These are phyloP conservation scores for Nephelium lappaceum DNA, from an alignment of 345 rosid species.

Conservation along the genomic window DNA sequence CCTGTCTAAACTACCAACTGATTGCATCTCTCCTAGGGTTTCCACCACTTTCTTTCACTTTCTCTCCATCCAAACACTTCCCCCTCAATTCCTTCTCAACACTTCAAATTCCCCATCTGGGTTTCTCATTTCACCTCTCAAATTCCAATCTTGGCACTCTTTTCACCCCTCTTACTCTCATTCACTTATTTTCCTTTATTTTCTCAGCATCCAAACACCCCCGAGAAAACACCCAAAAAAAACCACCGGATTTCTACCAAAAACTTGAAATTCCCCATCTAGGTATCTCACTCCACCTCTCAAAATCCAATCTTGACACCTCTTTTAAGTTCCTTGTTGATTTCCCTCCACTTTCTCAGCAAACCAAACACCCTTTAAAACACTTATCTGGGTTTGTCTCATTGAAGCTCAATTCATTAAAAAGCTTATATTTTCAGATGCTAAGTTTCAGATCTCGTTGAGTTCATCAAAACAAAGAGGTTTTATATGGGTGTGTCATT, in stretches of 20 bases:
- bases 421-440: neutral
- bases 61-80: slow-evolving; percentile 2
- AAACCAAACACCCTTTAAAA: neutral
- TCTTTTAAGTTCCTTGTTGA: neutral
- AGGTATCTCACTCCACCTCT: neutral
- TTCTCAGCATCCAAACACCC: slow-evolving; percentile 18
- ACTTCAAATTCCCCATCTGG: neutral
- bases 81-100: neutral
- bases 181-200: neutral
- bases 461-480: neutral
- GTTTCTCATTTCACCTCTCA: neutral
- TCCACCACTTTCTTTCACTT: neutral
- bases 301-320: neutral
- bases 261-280: neutral
- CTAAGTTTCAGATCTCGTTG: slow-evolving; percentile 2
- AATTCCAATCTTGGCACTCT: neutral
- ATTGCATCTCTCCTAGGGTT: neutral
- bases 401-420: neutral
- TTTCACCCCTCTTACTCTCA: neutral
- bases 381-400: neutral
- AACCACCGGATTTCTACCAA: no score
- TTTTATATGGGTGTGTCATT: slow-evolving; percentile 66
- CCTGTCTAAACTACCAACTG: neutral
- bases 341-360: neutral
- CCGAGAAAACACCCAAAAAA: no score